phyloP scores from a whole-genome alignment of 2,329 filamentous ascomycete genomes.

The Macroventuria anomochaeta region DNA sequence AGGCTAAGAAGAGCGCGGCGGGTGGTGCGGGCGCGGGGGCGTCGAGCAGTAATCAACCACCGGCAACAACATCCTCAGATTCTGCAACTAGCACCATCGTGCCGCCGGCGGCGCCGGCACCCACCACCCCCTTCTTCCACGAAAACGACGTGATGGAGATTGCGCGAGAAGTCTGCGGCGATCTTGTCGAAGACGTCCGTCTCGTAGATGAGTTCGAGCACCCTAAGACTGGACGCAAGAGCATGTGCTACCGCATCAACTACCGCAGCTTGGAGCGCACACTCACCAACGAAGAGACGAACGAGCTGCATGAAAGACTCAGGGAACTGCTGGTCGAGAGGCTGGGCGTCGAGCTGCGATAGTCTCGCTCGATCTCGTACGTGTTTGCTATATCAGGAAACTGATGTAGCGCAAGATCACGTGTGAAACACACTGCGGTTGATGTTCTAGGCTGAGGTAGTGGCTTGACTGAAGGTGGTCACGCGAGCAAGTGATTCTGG shows the following conservation, averaged over 20 bases:
- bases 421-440: too few relatives aligned
- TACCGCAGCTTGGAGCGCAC: conserved; percentile 93
- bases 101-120: conserved; percentile 49
- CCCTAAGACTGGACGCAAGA: conserved; percentile 81
- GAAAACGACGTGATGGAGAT: conserved; percentile 98
- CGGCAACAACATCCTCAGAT: conserved; percentile 7
- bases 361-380: too few relatives aligned
- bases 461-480: not conserved
- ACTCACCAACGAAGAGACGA: conserved; percentile 81
- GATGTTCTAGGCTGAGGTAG: not conserved
- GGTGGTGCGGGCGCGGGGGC: conserved; percentile 28
- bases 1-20: conserved; percentile 33
- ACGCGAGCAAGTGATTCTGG: not conserved
- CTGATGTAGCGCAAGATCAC: too few relatives aligned
- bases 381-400: too few relatives aligned
- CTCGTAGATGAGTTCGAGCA: conserved; percentile 88
- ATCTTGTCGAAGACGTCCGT: conserved; percentile 84
- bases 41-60: conserved; percentile 14
- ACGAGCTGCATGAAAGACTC: conserved; percentile 75
- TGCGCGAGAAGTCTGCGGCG: conserved; percentile 80
- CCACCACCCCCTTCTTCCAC: conserved; percentile 64
- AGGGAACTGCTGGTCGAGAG: conserved; percentile 68
- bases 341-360: conserved; percentile 81
- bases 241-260: conserved; percentile 90
- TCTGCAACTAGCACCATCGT: conserved; percentile 11